Evolutionary conservation across 352 stramenopile species (phyloP), one percentile per base, ranked within the genome.

Genomic region (Lagenidium sp.): DNA sequence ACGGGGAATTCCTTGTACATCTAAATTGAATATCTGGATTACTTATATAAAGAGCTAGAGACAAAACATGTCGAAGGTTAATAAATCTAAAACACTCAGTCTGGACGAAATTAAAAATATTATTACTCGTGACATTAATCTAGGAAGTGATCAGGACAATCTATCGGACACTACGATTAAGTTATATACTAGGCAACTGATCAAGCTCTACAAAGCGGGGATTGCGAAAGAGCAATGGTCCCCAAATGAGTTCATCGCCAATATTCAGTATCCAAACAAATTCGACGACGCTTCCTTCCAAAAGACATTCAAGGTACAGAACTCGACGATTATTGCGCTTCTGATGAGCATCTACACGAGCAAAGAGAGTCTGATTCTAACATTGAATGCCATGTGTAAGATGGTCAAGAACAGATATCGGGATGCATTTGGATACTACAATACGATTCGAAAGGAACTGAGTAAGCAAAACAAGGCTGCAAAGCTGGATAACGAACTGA

Each of bases 401-500:
- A 46, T 53, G 36, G 20, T 28, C 3, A 53, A 53, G 16, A 46
- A 46, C 19, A 10, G 45, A 45, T 53, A 32, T 28, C 38, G 18
- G 6, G 22, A 53, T n/a, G 38, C 45, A 44, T 55, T 55, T 22
- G 39, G 34, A 39, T 55, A 55, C 24, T 55, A 55, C 47, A 48
- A 44, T 34, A 21, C 13, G 39, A 55, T 55, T 34, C 47, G 47
- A 19, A 55, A 55, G 23, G 47, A 55, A 41, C 24, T 55, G n/a
- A 55, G 47, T 38, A 55, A 48, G 47, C 47, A 55, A 44, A 55
- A 55, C 35, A 55, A 55, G 26, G 29, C 47, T 31, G 47, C 19
- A 31, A 55, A 55, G 47, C 47, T 55, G 16, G 47, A 55, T 32
- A 55, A 55, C 32, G 47, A 55, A 48, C 47, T 55, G 12, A 55